phyloP scores from a whole-genome alignment of 2,329 filamentous ascomycete species.

The Fusarium praegraminearum region DNA sequence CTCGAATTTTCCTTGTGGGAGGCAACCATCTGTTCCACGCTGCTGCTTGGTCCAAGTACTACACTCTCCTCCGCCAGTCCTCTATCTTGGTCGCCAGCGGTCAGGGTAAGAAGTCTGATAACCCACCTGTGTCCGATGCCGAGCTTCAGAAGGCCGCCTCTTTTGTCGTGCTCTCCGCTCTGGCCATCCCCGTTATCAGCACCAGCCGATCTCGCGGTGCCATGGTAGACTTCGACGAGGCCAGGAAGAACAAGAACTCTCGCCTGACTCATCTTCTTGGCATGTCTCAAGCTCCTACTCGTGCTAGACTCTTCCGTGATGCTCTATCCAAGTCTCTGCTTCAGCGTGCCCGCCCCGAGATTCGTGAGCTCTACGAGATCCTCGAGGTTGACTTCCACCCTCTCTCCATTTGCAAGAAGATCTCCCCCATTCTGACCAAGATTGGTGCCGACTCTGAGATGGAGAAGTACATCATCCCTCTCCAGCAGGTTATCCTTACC shows the following conservation, averaged over 20 bases:
- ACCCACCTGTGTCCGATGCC: slow-evolving; percentile 87
- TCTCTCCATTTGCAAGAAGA: slow-evolving; percentile 98
- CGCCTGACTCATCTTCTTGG: slow-evolving; percentile 95
- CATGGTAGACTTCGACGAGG: slow-evolving; percentile 96
- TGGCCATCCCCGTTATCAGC: slow-evolving; percentile 99
- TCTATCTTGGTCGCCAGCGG: slow-evolving; percentile 84
- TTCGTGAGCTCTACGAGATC: slow-evolving; percentile 97
- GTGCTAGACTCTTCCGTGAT: slow-evolving; percentile 93
- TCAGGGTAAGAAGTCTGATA: slow-evolving; percentile 92
- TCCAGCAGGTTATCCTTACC: slow-evolving; percentile 98
- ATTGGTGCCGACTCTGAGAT: slow-evolving; percentile 95
- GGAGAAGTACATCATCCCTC: slow-evolving; percentile 94
- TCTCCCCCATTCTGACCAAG: slow-evolving; percentile 93
- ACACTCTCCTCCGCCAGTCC: slow-evolving; percentile 94
- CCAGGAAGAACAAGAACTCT: slow-evolving; percentile 98
- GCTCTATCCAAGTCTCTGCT: slow-evolving; percentile 94
- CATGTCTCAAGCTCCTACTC: slow-evolving; percentile 90
- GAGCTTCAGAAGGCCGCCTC: slow-evolving; percentile 95
- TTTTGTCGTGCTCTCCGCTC: slow-evolving; percentile 92
- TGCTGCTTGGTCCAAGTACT: slow-evolving; percentile 96
- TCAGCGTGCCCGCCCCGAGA: slow-evolving; percentile 92
- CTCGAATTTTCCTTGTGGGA: slow-evolving; percentile 97
- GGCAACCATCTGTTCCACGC: slow-evolving; percentile 99
- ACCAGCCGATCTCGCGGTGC: slow-evolving; percentile 95
- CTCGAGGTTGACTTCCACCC: slow-evolving; percentile 99